These are phyloP conservation scores for Rhynchosporium secalis DNA, from an alignment of 2,329 filamentous ascomycete species.

Conservation along the genomic window DNA sequence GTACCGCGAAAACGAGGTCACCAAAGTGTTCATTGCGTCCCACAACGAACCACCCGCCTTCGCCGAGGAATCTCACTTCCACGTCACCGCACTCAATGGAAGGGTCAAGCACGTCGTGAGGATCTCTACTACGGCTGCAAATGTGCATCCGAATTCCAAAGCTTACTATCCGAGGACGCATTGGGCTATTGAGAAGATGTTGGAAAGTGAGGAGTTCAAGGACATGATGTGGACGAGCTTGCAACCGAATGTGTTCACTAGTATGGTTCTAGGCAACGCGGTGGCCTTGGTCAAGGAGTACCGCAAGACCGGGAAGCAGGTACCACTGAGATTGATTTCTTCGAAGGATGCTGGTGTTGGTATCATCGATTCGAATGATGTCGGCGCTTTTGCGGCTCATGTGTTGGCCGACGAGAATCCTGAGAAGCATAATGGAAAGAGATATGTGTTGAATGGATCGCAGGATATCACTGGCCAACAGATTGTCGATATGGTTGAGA, in stretches of 20 bases:
- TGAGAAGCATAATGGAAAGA: constrained; percentile 38
- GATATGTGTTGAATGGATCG: constrained; percentile 45
- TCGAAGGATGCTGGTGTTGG: constrained; percentile 39
- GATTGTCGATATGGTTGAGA: constrained; percentile 42
- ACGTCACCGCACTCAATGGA: constrained; percentile 40
- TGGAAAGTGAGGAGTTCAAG: constrained; percentile 42
- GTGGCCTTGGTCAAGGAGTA: constrained; percentile 41
- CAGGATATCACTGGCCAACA: constrained; percentile 43
- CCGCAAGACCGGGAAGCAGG: constrained; percentile 40
- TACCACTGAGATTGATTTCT: constrained; percentile 35
- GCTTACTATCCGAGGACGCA: constrained; percentile 44
- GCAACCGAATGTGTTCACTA: constrained; percentile 42
- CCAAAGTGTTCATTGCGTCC: constrained; percentile 44
- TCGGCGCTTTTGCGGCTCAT: constrained; percentile 42
- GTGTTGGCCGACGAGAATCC: constrained; percentile 40
- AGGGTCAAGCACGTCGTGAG: constrained; percentile 46
- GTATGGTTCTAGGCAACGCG: constrained; percentile 32
- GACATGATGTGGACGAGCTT: constrained; percentile 44
- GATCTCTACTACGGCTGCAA: constrained; percentile 44
- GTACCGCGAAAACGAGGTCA: constrained; percentile 43
- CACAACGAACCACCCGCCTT: constrained; percentile 44
- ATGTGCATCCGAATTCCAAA: constrained; percentile 41
- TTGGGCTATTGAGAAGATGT: constrained; percentile 45
- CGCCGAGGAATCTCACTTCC: constrained; percentile 44
- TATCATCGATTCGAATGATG: constrained; percentile 39